Evolutionary conservation across 352 stramenopile species (phyloP), one percentile per base, ranked within the genome.

Genomic region (Phytophthora sojae): DNA sequence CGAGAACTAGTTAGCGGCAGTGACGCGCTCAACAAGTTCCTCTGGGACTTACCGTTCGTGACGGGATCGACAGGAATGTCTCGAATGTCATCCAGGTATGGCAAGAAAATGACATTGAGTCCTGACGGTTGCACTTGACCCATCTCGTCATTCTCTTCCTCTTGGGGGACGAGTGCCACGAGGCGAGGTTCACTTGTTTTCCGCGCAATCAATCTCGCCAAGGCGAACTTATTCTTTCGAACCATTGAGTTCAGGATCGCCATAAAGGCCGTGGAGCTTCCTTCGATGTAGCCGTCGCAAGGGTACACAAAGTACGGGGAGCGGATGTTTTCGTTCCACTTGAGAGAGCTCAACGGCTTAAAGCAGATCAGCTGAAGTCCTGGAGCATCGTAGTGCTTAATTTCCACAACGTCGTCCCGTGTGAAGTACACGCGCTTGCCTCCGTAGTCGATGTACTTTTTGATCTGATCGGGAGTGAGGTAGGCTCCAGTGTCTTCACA

Each of bases 331-430:
- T 85, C 73, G 58, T 92, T 88, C 75, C 81, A 90, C 25, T 73
- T 75, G 15, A 96, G 76, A n/a, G 83, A 80, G 7, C 54, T 67
- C 11, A 88, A 44, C 0, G 86, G 81, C 71, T 93, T 90, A 51
- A 96, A 96, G 57, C 82, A 93, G 30, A 96, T 89, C n/a, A 94
- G 52, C 65, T 96, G 85, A 19, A 96, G 73, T 2, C 87, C 85
- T 44, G 86, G 85, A 4, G 87, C 64, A 30, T 89, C 89, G 64
- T 89, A 94, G 58, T 92, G 77, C 67, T 96, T 96, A 37, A 96
- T 81, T 51, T 93, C 77, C 21, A 94, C 79, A 17, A 96, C 54
- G 55, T 96, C 89, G 61, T 96, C 89, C n/a, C 71, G 76, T 14
- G 86, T 86, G 44, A 94, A 94, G 59, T 94, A 96, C 4, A 94